Conservation (phyloP, 257 asterid genomes). For the Eucommia ulmoides region DNA sequence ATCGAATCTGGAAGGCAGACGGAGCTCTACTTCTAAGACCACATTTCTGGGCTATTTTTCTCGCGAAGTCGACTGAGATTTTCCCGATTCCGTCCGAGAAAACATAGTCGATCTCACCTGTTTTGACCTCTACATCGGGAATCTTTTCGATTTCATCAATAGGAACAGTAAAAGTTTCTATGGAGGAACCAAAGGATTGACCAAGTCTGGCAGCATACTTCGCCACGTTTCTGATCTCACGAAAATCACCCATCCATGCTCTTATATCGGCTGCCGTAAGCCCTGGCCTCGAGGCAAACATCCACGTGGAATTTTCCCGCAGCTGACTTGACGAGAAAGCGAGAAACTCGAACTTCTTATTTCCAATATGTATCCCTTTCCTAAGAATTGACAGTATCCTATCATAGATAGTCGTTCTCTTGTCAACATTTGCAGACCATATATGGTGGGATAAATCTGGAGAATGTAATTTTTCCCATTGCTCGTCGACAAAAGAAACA, state of each 20-base stretch:
- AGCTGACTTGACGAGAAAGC: slow-evolving; percentile 85
- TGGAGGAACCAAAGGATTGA: slow-evolving; percentile 85
- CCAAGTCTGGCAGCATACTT: slow-evolving; percentile 96
- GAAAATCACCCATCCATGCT: slow-evolving; percentile 77
- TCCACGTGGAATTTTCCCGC: slow-evolving; percentile 92
- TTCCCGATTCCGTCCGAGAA: slow-evolving; percentile 93
- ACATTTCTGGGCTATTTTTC: slow-evolving; percentile 59
- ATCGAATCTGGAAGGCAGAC: slow-evolving; percentile 82
- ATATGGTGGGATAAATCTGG: slow-evolving; percentile 42
- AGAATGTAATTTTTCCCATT: slow-evolving; percentile 61
- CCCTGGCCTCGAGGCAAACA: slow-evolving; percentile 53
- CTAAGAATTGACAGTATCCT: slow-evolving; percentile 43
- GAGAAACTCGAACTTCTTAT: slow-evolving; percentile 55
- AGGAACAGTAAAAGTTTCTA: slow-evolving; percentile 69
- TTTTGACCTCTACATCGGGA: slow-evolving; percentile 40
- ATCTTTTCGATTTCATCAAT: slow-evolving; percentile 20
- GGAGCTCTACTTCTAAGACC: slow-evolving; percentile 43
- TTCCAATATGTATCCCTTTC: slow-evolving; percentile 63
- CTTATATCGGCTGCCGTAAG: slow-evolving; percentile 23
- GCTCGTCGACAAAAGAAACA: slow-evolving; percentile 86
- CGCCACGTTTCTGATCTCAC: slow-evolving; percentile 46
- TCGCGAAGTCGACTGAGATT: slow-evolving; percentile 61
- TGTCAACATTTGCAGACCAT: slow-evolving; percentile 17
- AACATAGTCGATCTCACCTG: slow-evolving; percentile 42
- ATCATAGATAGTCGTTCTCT: slow-evolving; percentile 54